A percentile compares a stretch with the other conserved stretches of the same genome.
phyloP scores from a whole-genome alignment of 495 filamentous ascomycete species.

The Xylaria intraflava region DNA sequence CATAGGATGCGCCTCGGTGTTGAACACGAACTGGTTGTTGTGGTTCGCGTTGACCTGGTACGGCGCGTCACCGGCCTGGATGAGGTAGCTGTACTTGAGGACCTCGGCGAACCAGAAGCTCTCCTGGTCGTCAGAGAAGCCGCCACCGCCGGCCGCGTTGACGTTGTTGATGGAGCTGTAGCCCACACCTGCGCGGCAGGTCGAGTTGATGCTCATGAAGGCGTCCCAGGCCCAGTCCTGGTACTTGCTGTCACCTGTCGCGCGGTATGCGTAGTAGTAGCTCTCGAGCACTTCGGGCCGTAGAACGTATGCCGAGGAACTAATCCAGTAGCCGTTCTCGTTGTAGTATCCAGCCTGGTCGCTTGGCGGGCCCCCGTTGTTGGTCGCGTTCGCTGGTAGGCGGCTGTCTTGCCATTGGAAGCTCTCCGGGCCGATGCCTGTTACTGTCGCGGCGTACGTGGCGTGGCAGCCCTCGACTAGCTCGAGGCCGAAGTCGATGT shows the following conservation, averaged over 20 bases:
- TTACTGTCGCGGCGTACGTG: constrained; percentile 62
- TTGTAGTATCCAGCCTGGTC: constrained; percentile 54
- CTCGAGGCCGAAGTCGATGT: constrained; percentile 66
- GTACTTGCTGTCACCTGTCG: constrained; percentile 66
- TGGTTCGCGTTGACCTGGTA: constrained; percentile 58
- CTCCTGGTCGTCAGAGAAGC: constrained; percentile 66
- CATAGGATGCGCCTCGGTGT: constrained; percentile 80
- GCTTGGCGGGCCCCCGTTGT: constrained; percentile 36
- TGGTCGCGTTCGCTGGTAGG: constrained; percentile 30
- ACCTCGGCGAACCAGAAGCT: constrained; percentile 90
- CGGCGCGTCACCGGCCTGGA: constrained; percentile 55
- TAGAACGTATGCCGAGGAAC: constrained; percentile 54
- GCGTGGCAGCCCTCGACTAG: constrained; percentile 69
- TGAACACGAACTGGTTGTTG: constrained; percentile 65
- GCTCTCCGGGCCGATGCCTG: constrained; percentile 71
- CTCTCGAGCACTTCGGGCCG: constrained; percentile 83
- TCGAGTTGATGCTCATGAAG: constrained; percentile 62
- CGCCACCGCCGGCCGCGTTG: constrained; percentile 55
- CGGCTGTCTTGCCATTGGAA: constrained; percentile 61
- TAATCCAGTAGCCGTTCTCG: constrained; percentile 67
- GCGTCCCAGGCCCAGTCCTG: constrained; percentile 83
- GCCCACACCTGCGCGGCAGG: constrained; percentile 57
- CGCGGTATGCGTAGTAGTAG: constrained; percentile 80
- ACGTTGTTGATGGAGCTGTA: constrained; percentile 63
- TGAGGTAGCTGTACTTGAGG: constrained; percentile 76